Base-by-base conservation (phyloP, 2,329 filamentous ascomycete genomes). In the Pseudogymnoascus sp. region DNA sequence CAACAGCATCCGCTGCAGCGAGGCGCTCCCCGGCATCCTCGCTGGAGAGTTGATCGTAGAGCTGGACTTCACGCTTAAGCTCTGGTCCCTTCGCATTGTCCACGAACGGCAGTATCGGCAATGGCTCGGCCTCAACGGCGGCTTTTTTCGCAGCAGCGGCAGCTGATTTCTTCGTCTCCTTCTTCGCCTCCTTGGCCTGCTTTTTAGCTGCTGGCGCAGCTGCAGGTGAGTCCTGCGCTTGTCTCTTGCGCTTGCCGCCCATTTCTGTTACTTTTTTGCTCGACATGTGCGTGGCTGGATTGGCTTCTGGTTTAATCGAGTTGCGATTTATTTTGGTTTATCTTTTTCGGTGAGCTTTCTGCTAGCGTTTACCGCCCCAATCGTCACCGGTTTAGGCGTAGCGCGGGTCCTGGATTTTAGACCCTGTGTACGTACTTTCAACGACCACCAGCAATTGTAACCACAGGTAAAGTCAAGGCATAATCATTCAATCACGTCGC, bases 31-130 rank as follows among this genome's bases (percentile, higher is more conserved):
- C 72, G 16, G 75, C 74, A 66, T 86, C 83, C 66, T 85, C 82
- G 66, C 83, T 86, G 33, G 82, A 82, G 1, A 89, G 79, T 1
- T 82, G 75, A 23, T 87, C 81, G 71, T 88, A 89, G 2, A 88
- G 76, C 2, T 75, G 74, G 2, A 82, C 82, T 69, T 87, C 84
- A 65, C 83, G 76, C 68, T 79, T 81, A 64, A 83, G 79, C 63
- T 86, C 82, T 38, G 82, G 80, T 52, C 77, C 76, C 60, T 75
- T 76, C 8, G 79, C 77, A 5, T 80, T 75, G 65, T 84, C 81
- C 67, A 80, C 72, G 67, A 87, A 87, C 1, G 77, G 75, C 7
- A 61, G 23, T 19, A 42, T 49, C 7, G 23, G 28, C 60, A 45
- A 16, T 7, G 36, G 28, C 60, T 61, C 39, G 1, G 36, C 39